These are phyloP conservation scores for Mucor sp. DNA, from an alignment of 371 early-diverging fungal species.

Conservation along the genomic window DNA sequence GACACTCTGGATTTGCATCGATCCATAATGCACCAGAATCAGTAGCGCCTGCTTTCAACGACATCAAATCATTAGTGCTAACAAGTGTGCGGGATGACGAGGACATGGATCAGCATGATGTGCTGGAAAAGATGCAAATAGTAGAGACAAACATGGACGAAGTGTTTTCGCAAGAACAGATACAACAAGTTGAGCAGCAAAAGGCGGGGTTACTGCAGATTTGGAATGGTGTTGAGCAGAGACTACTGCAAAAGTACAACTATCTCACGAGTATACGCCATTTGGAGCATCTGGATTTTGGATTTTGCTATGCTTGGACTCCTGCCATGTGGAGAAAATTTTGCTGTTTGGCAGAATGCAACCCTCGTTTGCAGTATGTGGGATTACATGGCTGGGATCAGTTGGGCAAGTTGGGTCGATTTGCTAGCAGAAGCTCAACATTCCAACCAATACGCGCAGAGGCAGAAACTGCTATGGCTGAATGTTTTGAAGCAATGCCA, in stretches of 20 bases:
- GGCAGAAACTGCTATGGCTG: conserved; percentile 22
- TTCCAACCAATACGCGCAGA: conserved; percentile 20
- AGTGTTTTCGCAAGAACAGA: conserved; percentile 2
- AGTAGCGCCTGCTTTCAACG: neutral
- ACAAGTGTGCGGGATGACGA: conserved; percentile 18
- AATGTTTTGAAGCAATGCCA: conserved; percentile 13
- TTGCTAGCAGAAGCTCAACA: conserved; percentile 7
- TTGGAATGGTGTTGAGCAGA: conserved; percentile 6
- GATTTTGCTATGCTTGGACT: conserved; percentile 29
- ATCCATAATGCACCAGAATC: conserved; percentile 5
- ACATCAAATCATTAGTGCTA: conserved; percentile 2
- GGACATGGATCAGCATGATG: conserved; percentile 2
- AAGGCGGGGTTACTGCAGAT: neutral
- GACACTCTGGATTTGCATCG: conserved; percentile 24
- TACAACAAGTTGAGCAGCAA: conserved; percentile 6
- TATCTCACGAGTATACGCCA: conserved; percentile 2
- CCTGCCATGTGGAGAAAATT: conserved; percentile 18
- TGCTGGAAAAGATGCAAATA: conserved; percentile 11
- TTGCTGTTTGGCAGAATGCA: neutral
- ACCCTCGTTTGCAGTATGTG: neutral
- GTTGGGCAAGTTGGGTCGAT: conserved; percentile 17
- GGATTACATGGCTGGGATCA: conserved; percentile 31
- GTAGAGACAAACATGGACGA: conserved; percentile 13
- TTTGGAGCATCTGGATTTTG: conserved; percentile 19
- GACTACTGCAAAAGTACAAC: conserved; percentile 9